Evolutionary conservation across 148 eudicot species (phyloP).

Genomic region (Fallopia convolvulus): DNA sequence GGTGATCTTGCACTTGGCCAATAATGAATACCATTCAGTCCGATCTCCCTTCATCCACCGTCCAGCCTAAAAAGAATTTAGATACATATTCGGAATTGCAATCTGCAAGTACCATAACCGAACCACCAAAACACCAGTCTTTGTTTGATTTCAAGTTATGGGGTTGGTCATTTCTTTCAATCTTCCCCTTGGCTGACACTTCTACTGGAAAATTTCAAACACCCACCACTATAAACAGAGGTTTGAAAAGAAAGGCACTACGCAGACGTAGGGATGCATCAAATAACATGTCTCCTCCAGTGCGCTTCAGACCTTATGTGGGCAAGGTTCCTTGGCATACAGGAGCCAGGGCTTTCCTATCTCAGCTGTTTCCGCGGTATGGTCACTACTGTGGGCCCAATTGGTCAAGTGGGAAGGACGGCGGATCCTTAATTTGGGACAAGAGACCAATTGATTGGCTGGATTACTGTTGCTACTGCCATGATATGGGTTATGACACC

Average conservation of each 20-base stretch:
- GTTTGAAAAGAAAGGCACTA: constrained; percentile 44
- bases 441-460: constrained; percentile 94
- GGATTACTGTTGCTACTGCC: constrained; percentile 97
- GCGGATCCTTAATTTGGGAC: constrained; percentile 90
- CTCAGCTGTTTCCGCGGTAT: constrained; percentile 89
- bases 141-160: constrained; percentile 33
- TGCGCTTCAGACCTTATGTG: constrained; percentile 89
- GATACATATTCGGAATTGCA: constrained; percentile 23
- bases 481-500: constrained; percentile 90
- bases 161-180: constrained; percentile 47
- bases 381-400: constrained; percentile 99
- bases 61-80: constrained; percentile 23
- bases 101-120: constrained; percentile 15
- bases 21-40: constrained; percentile 39
- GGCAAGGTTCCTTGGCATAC: constrained; percentile 98
- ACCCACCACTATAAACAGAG: constrained; percentile 62
- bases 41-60: constrained; percentile 34
- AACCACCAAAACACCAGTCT: constrained; percentile 28
- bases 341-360: constrained; percentile 75
- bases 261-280: constrained; percentile 21
- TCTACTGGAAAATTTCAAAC: constrained; percentile 34
- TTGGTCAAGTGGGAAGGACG: constrained; percentile 96
- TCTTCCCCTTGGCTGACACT: constrained; percentile 58
- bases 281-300: constrained; percentile 20
- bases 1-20: not conserved